Conservation (phyloP, 2,329 filamentous ascomycete genomes). For the Xylariaceae sp. region DNA sequence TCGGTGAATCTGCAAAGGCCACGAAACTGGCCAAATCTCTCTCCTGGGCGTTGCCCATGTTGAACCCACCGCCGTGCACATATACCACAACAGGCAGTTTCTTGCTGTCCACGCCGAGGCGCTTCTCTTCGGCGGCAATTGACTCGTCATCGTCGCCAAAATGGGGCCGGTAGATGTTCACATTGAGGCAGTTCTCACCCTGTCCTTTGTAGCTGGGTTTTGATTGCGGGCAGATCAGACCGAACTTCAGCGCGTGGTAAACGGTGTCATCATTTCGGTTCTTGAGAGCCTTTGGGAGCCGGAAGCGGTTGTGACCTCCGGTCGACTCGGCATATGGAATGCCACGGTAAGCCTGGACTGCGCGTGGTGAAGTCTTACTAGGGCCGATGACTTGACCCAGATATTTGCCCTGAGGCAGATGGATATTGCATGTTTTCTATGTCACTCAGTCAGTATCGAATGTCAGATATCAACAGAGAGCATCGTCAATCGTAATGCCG, state of each 20-base stretch:
- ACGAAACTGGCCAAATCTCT: conserved; percentile 59
- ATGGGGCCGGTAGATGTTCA: conserved; percentile 46
- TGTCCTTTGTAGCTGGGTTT: conserved; percentile 26
- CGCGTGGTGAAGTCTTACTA: conserved; percentile 33
- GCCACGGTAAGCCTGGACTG: conserved; percentile 45
- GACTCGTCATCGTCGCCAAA: conserved; percentile 25
- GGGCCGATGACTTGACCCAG: conserved; percentile 34
- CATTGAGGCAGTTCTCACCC: conserved; percentile 49
- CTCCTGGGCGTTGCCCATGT: conserved; percentile 47
- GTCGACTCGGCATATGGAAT: conserved; percentile 44
- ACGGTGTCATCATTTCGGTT: conserved; percentile 30
- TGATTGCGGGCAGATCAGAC: conserved; percentile 34
- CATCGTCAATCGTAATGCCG: neutral
- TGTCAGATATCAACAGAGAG: neutral
- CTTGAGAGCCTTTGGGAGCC: conserved; percentile 35
- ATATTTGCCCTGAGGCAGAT: conserved; percentile 39
- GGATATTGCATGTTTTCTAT: conserved; percentile 29
- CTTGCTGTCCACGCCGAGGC: conserved; percentile 26
- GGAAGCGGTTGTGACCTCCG: conserved; percentile 42
- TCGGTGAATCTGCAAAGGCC: conserved; percentile 45
- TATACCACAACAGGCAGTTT: conserved; percentile 52
- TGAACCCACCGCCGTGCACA: conserved; percentile 60
- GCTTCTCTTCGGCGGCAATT: conserved; percentile 20
- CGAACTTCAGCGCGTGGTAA: conserved; percentile 30
- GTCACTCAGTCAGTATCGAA: conserved; percentile 18